Conservation (phyloP, 2,329 filamentous ascomycete genomes). For the Phoma herbarum region DNA sequence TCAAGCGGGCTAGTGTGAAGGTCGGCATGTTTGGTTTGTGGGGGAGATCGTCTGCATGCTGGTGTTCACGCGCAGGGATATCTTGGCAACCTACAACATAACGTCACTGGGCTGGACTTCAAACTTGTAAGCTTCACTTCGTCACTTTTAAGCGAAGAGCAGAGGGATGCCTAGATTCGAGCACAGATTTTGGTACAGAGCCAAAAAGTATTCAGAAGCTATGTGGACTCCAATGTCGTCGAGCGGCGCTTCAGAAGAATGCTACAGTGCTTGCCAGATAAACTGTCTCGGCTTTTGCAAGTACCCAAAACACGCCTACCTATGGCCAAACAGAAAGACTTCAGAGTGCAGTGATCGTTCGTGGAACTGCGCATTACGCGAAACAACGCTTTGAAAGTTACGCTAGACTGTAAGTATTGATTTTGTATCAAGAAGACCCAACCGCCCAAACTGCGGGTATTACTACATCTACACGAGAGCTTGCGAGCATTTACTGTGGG, state of each 20-base stretch:
- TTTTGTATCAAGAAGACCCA: conserved; percentile 7
- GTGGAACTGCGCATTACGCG: not conserved
- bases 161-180: not conserved
- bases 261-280: not conserved
- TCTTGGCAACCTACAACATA: conserved; percentile 23
- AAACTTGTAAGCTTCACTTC: not conserved
- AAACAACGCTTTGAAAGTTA: not conserved
- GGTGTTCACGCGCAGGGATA: conserved; percentile 14
- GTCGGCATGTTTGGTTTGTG: conserved; percentile 17
- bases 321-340: not conserved
- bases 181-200: not conserved
- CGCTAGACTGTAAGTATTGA: conserved; percentile 1
- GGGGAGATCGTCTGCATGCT: conserved; percentile 17
- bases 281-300: not conserved
- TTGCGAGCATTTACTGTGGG: conserved; percentile 31
- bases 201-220: not conserved
- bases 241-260: not conserved
- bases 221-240: not conserved
- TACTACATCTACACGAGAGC: conserved; percentile 7
- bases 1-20: conserved; percentile 4
- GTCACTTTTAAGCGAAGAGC: not conserved
- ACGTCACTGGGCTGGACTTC: conserved; percentile 15
- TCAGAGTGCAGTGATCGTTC: not conserved
- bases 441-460: not conserved
- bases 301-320: conserved; percentile 9